Conservation (phyloP, 1,139 yeast genomes). For the Scheffersomyces titani region DNA sequence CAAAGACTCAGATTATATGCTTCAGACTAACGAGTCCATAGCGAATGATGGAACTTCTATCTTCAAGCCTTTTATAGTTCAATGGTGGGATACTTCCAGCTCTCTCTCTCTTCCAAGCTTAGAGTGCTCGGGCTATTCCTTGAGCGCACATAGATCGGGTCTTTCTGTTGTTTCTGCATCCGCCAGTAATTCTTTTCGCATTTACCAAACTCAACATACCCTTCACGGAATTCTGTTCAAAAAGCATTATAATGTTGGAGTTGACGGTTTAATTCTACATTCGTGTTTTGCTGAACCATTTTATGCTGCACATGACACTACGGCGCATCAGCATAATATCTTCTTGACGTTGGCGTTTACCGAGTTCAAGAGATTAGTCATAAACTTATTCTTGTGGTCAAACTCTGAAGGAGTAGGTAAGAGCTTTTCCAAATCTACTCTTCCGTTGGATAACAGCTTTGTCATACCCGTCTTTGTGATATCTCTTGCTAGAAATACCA, state of each 20-base stretch:
- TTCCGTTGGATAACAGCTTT: conserved; percentile 41
- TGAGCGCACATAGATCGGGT: conserved; percentile 40
- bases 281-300: conserved; percentile 46
- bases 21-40: conserved; percentile 8
- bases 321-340: conserved; percentile 32
- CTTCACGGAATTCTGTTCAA: conserved; percentile 38
- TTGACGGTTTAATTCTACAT: conserved; percentile 44
- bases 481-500: conserved; percentile 31
- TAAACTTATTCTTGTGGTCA: conserved; percentile 45
- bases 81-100: conserved; percentile 48
- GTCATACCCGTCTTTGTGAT: conserved; percentile 41
- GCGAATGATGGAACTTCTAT: conserved; percentile 14
- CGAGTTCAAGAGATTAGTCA: conserved; percentile 33
- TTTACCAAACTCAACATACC: conserved; percentile 37
- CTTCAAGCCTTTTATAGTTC: conserved; percentile 48
- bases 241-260: conserved; percentile 40
- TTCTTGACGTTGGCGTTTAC: conserved; percentile 40
- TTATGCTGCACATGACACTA: conserved; percentile 18
- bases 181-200: conserved; percentile 36
- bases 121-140: conserved; percentile 34
- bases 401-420: conserved; percentile 24
- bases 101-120: conserved; percentile 21
- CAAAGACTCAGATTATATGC: conserved; percentile 26
- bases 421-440: conserved; percentile 24
- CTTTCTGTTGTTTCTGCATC: conserved; percentile 41